These are phyloP conservation scores for Tephrocybe sp. DNA, from an alignment of 768 basidiomycete species.

Conservation along the genomic window DNA sequence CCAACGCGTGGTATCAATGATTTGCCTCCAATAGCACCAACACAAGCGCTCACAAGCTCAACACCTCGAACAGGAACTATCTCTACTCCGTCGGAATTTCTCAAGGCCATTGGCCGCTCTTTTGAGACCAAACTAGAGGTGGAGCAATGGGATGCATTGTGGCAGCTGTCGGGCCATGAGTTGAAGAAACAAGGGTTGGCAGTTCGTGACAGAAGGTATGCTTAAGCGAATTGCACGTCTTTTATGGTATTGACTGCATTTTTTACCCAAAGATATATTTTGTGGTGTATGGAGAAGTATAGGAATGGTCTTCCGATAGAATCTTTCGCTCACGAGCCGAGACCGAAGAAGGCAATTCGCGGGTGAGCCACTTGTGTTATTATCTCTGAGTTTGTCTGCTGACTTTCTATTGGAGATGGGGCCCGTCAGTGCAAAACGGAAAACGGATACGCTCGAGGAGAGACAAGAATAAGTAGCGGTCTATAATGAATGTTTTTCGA, in stretches of 20 bases:
- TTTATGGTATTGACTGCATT: not conserved
- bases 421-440: constrained; percentile 72
- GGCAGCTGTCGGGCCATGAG: constrained; percentile 55
- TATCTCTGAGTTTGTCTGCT: not conserved
- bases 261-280: constrained; percentile 61
- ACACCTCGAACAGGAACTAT: constrained; percentile 41
- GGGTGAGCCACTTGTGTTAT: constrained; percentile 56
- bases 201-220: constrained; percentile 72
- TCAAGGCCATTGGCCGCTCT: constrained; percentile 72
- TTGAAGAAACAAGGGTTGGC: constrained; percentile 66
- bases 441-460: constrained; percentile 72
- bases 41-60: constrained; percentile 12
- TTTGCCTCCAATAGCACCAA: constrained; percentile 10
- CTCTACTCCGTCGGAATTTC: constrained; percentile 58
- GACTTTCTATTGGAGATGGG: constrained; percentile 48
- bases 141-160: constrained; percentile 74
- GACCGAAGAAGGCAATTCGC: constrained; percentile 75
- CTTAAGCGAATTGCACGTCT: constrained; percentile 4
- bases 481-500: not conserved
- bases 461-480: constrained; percentile 32
- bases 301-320: constrained; percentile 53
- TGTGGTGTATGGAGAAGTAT: constrained; percentile 86
- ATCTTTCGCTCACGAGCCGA: constrained; percentile 63
- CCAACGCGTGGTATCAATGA: constrained; percentile 30
- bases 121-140: constrained; percentile 62